Evolutionary conservation across 2,329 filamentous ascomycete genomes (phyloP), one percentile per base, ranked within the genome.

Genomic region (Xylariaceae sp.): DNA sequence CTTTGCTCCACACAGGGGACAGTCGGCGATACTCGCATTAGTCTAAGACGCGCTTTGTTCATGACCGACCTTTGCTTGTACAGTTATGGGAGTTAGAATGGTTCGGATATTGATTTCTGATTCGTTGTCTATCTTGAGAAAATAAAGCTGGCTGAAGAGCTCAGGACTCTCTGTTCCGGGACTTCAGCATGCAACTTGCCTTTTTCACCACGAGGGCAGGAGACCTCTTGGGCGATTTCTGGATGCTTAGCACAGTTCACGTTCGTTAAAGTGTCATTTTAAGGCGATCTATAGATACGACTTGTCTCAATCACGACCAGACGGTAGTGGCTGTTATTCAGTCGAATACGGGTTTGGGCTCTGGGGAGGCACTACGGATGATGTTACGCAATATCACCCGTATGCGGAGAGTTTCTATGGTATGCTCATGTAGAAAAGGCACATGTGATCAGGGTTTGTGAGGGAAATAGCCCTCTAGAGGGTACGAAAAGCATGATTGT

Each of bases 271-370:
- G 30, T 55, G 46, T 40, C 35, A 43, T 54, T 57, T 54, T 52
- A 49, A 45, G 56, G 49, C 58, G 50, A 60, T 59, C 55, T 60
- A 62, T 67, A 64, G 60, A 66, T 57, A 53, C 46, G 59, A 64
- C 54, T 32, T 47, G 42, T 59, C 52, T 61, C 47, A 15, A 53
- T 42, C 55, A 52, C 52, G 56, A 55, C 50, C 35, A 44, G 53
- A 55, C 41, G 40, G 53, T 49, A 57, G 45, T 55, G 50, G 50
- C 52, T 54, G 33, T 35, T 45, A 24, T 44, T 30, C 20, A 36
- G 54, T 53, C 21, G 48, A 53, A 42, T n/a, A 47, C 30, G 33
- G 45, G 49, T 42, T 47, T 23, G 50, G 56, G 37, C 43, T 55
- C 37, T 42, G 54, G 49, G 48, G 33, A n/a, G n/a, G n/a, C n/a